Evolutionary conservation across 2,329 filamentous ascomycete species (phyloP), one percentile per base, ranked within the genome.

Genomic region (Plenodomus biglobosus): DNA sequence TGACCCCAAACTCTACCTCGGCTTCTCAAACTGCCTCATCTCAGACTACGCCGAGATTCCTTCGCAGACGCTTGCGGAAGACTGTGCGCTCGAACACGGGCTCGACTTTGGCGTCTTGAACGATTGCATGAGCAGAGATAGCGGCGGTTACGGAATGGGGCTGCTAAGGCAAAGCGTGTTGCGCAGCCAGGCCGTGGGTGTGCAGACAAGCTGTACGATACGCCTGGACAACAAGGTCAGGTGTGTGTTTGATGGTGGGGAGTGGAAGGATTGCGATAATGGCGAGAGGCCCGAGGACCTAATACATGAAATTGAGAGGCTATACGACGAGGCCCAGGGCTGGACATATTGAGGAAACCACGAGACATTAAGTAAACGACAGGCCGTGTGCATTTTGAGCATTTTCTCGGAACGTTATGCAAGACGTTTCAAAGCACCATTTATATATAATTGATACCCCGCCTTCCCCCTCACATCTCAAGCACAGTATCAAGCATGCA

Each of bases 21-120:
- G 92, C 52, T 99, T 97, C 74, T 86, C 90, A 48, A 94, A 95
- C 81, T 99, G 94, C 75, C 75, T 99, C 48, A 85, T 86, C 18
- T 81, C 80, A 54, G 82, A 91, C 53, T 99, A 92, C 72, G 46
- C 78, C 18, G 73, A 85, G 7, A 96, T 99, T 27, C 92, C 94
- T 1, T 78, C 88, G 27, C 82, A 86, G 42, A 79, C 80, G n/a
- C 80, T 96, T 16, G 81, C 96, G 35, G 82, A 95, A 68, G 85
- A 90, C 67, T 99, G 94, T 70, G 90, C 94, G 2, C 78, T 96
- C 42, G 90, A 97, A 73, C 90, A 96, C 66, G 91, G 90, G 21
- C 85, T 97, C 40, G 86, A 94, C 64, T 90, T 96, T 68, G 80
- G 85, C 20, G 79, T 82, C 55, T 74, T 99, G 46, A 95, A 97